Conservation (phyloP, 805 yeast genomes). For the Clavispora vitiphila region DNA sequence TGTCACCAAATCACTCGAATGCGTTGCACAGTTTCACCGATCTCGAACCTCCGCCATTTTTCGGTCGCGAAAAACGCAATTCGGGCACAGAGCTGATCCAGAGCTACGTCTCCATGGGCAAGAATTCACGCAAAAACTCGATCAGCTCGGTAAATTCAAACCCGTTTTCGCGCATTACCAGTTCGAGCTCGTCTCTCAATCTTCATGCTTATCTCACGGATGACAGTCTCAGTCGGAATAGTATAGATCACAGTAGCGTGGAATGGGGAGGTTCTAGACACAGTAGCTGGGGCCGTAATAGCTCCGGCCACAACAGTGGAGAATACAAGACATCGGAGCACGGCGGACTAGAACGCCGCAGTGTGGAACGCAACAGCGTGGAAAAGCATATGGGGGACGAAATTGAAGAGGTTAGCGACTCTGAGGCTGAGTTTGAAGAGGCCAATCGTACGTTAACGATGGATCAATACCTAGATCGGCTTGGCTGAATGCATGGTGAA, state of each 20-base stretch:
- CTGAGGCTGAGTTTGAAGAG: constrained; percentile 2
- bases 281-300: background rate
- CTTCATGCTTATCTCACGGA: constrained; percentile 40
- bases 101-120: constrained; percentile 6
- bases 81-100: constrained; percentile 9
- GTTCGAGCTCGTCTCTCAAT: constrained; percentile 37
- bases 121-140: constrained; percentile 20
- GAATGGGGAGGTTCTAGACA: background rate
- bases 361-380: background rate
- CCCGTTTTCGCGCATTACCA: constrained; percentile 30
- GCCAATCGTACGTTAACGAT: constrained; percentile 15
- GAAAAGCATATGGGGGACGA: background rate
- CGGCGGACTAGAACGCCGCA: background rate
- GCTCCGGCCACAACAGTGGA: background rate
- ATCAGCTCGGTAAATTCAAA: constrained; percentile 18
- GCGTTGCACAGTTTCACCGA: constrained; percentile 14
- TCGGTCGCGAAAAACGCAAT: constrained; percentile 14
- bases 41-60: constrained; percentile 36
- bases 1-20: constrained; percentile 15
- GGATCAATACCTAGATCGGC: constrained; percentile 13
- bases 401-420: background rate
- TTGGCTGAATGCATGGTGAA: too few species aligned
- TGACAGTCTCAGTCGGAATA: constrained; percentile 9
- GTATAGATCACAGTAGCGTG: background rate
- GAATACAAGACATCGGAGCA: background rate